These are phyloP conservation scores for Paxillus rubicundulus DNA, from an alignment of 768 basidiomycete species.

Conservation along the genomic window DNA sequence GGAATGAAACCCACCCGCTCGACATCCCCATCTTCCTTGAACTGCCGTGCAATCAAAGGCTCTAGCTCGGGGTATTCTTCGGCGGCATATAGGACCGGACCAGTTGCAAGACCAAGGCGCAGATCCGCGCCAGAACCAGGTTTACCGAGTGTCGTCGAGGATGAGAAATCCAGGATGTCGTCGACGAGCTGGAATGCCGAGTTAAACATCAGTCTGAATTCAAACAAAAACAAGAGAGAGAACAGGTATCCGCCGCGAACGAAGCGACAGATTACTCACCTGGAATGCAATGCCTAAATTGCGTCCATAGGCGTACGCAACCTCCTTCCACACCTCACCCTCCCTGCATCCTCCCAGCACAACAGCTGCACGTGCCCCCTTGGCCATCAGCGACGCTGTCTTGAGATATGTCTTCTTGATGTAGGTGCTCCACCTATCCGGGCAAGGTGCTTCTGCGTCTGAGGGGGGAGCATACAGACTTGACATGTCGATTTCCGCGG, in stretches of 20 bases:
- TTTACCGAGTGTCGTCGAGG: conserved; percentile 79
- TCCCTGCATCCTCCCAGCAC: conserved; percentile 80
- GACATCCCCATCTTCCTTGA: conserved; percentile 74
- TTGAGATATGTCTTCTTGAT: conserved; percentile 92
- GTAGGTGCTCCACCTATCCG: conserved; percentile 71
- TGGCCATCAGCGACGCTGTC: conserved; percentile 89
- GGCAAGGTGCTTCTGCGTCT: conserved; percentile 29
- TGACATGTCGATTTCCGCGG: conserved; percentile 29
- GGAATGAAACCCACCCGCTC: conserved; percentile 53
- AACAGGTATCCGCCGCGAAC: background rate
- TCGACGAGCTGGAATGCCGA: conserved; percentile 72
- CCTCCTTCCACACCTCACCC: conserved; percentile 83
- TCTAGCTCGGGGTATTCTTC: conserved; percentile 78
- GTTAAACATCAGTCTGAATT: background rate
- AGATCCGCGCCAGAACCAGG: conserved; percentile 81
- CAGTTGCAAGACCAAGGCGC: conserved; percentile 80
- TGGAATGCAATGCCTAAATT: conserved; percentile 96
- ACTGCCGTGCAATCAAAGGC: conserved; percentile 76
- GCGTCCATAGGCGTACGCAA: conserved; percentile 87
- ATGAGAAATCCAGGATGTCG: conserved; percentile 91
- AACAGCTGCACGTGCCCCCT: conserved; percentile 78
- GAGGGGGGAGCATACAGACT: conserved; percentile 43
- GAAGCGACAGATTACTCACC: conserved; percentile 41
- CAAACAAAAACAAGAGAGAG: background rate
- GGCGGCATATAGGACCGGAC: conserved; percentile 82